A percentile compares a stretch with the other conserved stretches of the same genome.
These are phyloP conservation scores for Pseudonectria buxi DNA, from an alignment of 2,329 filamentous ascomycete genomes.

Conservation along the genomic window DNA sequence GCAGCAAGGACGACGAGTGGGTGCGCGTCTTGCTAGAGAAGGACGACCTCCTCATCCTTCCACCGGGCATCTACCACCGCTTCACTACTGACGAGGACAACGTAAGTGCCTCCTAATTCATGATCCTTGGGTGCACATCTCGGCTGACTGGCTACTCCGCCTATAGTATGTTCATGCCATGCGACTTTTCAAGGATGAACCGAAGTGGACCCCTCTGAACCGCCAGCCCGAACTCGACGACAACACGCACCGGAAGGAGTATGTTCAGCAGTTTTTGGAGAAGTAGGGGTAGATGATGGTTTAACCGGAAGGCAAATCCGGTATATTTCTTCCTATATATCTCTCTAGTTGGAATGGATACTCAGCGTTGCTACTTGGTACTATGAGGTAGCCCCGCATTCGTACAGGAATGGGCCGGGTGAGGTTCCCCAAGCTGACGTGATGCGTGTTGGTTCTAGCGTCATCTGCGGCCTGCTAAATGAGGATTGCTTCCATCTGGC, in stretches of 20 bases:
- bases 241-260: conserved; percentile 74
- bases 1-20: conserved; percentile 78
- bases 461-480: too few relatives aligned
- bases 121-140: background rate
- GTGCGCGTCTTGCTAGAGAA: conserved; percentile 79
- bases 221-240: conserved; percentile 67
- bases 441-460: too few relatives aligned
- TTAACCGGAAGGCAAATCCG: background rate
- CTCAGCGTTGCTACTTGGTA: too few relatives aligned
- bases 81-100: conserved; percentile 93
- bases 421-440: too few relatives aligned
- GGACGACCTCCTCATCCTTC: conserved; percentile 85
- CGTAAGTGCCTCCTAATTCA: conserved; percentile 47
- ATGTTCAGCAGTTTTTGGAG: conserved; percentile 49
- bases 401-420: too few relatives aligned
- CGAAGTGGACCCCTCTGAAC: conserved; percentile 95
- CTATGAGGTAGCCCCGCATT: too few relatives aligned
- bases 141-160: conserved; percentile 1
- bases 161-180: conserved; percentile 86
- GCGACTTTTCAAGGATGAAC: conserved; percentile 95
- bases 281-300: conserved; percentile 12
- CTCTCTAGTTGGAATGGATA: background rate
- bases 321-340: conserved; percentile 2
- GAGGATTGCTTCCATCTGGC: too few relatives aligned
- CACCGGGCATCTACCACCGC: conserved; percentile 91